Evolutionary conservation across 768 basidiomycete genomes (phyloP).

Genomic region (Termitomyces sp.): DNA sequence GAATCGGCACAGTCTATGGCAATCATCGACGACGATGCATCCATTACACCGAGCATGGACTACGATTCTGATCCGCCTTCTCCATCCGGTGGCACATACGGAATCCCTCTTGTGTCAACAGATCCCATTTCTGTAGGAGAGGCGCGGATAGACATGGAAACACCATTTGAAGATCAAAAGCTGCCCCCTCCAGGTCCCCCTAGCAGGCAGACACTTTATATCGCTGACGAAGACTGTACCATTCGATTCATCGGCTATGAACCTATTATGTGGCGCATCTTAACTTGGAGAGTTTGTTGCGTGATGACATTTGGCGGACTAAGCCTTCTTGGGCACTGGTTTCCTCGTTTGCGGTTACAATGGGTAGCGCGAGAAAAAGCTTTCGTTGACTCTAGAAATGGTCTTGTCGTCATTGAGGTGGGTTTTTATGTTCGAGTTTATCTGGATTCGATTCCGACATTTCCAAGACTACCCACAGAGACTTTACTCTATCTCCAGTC

Average conservation of each 20-base stretch:
- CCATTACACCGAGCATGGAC: constrained; percentile 54
- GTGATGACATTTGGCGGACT: constrained; percentile 65
- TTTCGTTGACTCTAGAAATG: constrained; percentile 64
- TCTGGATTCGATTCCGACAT: constrained; percentile 11
- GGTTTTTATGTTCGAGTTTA: constrained; percentile 17
- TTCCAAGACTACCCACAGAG: constrained; percentile 76
- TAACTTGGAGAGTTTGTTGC: constrained; percentile 69
- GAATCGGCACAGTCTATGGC: constrained; percentile 28
- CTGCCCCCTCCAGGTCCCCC: constrained; percentile 80
- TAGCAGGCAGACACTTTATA: constrained; percentile 78
- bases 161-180: constrained; percentile 50
- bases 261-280: constrained; percentile 51
- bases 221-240: constrained; percentile 86
- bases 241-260: constrained; percentile 87
- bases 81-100: constrained; percentile 38
- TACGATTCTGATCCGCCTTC: constrained; percentile 71
- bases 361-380: constrained; percentile 82
- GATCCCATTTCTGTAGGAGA: constrained; percentile 85
- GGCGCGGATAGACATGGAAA: constrained; percentile 77
- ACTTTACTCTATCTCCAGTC: constrained; percentile 73
- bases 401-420: constrained; percentile 90
- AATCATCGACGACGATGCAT: constrained; percentile 33
- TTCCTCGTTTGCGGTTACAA: constrained; percentile 85
- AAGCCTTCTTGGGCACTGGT: constrained; percentile 86
- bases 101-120: constrained; percentile 61